Evolutionary conservation across 805 yeast genomes (phyloP).

Genomic region (Candida berthetii): DNA sequence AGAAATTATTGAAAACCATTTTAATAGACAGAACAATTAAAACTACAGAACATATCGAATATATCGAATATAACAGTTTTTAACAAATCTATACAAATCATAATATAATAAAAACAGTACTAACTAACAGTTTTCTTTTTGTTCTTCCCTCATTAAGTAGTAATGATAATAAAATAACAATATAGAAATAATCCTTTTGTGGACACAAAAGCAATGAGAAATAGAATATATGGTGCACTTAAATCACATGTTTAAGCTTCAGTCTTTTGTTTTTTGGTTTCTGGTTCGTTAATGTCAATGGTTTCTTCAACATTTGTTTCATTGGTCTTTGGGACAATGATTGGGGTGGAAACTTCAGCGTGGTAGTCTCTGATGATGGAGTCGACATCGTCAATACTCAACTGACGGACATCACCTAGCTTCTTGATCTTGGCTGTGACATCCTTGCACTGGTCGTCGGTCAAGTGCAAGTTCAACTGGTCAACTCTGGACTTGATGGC

Average conservation of each 20-base stretch:
- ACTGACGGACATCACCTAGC: slow-evolving; percentile 91
- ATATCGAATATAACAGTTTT: no score
- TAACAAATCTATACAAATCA: no score
- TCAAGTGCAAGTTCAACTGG: slow-evolving; percentile 82
- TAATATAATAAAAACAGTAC: no score
- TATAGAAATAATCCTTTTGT: no score
- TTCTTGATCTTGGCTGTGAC: slow-evolving; percentile 90
- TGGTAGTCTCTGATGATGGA: slow-evolving; percentile 93
- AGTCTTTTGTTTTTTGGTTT: slow-evolving; percentile 23
- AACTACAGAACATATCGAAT: no score
- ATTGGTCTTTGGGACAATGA: slow-evolving; percentile 24
- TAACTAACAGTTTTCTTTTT: no score
- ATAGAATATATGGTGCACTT: neutral
- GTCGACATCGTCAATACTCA: slow-evolving; percentile 95
- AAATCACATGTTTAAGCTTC: slow-evolving; percentile 7
- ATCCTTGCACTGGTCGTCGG: slow-evolving; percentile 93
- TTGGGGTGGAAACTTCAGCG: slow-evolving; percentile 61
- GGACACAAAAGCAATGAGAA: neutral
- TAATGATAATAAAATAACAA: no score
- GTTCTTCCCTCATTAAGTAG: no score
- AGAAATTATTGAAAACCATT: no score
- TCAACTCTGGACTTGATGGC: slow-evolving; percentile 98
- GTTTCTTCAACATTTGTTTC: slow-evolving; percentile 12
- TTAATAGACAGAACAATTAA: no score
- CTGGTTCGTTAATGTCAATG: slow-evolving; percentile 20